These are phyloP conservation scores for Clavispora santaluciae DNA, from an alignment of 805 yeast species.

Conservation along the genomic window DNA sequence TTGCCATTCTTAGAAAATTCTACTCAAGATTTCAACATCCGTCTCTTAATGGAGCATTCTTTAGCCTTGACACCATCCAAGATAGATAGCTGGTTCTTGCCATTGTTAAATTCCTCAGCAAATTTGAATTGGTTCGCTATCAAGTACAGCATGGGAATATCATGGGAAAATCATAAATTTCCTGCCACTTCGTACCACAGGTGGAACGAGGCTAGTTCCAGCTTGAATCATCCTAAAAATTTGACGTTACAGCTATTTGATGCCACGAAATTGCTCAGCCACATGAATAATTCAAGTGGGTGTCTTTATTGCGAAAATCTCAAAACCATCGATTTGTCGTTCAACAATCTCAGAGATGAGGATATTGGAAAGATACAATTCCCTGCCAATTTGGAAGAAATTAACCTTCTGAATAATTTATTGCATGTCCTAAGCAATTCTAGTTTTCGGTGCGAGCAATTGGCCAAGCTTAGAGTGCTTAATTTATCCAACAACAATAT, in stretches of 20 bases:
- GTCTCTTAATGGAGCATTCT: slow-evolving; percentile 11
- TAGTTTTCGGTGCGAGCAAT: slow-evolving; percentile 12
- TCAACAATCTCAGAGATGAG: slow-evolving; percentile 20
- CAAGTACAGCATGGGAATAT: slow-evolving; percentile 4
- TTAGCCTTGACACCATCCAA: slow-evolving; percentile 5
- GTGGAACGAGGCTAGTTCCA: background rate
- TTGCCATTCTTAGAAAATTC: slow-evolving; percentile 9
- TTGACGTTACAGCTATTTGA: slow-evolving; percentile 19
- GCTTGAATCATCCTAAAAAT: slow-evolving; percentile 3
- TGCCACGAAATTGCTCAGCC: slow-evolving; percentile 8
- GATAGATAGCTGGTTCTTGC: slow-evolving; percentile 9
- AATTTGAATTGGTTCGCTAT: slow-evolving; percentile 13
- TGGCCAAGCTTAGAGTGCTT: slow-evolving; percentile 12
- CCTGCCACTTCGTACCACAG: background rate
- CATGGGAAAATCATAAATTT: background rate
- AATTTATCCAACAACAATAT: slow-evolving; percentile 24
- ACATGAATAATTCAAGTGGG: slow-evolving; percentile 5
- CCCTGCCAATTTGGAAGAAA: slow-evolving; percentile 16
- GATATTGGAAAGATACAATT: slow-evolving; percentile 14
- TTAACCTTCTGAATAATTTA: slow-evolving; percentile 27
- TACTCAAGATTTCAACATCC: slow-evolving; percentile 13
- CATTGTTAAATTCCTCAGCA: slow-evolving; percentile 10
- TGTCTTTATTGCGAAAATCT: slow-evolving; percentile 11
- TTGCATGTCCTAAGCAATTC: slow-evolving; percentile 13
- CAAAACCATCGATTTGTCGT: slow-evolving; percentile 23